Evolutionary conservation across 805 yeast species (phyloP).

Genomic region (Tetrapisispora arboricola): DNA sequence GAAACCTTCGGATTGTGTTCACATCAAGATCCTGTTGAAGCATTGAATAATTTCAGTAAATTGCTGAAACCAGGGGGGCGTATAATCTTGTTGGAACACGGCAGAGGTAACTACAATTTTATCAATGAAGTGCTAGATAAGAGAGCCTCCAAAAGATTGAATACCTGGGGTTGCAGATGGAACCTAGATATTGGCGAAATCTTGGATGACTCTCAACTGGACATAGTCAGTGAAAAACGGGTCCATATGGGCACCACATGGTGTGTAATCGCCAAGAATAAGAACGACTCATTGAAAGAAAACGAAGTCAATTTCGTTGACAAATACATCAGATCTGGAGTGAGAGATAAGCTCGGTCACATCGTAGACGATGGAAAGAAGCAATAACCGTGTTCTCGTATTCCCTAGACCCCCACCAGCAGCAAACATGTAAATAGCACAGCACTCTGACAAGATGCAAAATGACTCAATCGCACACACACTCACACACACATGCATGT

Average conservation of each 20-base stretch:
- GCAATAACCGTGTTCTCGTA: too few species aligned
- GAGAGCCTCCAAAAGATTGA: constrained; percentile 72
- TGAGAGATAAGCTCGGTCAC: constrained; percentile 20
- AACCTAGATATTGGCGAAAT: constrained; percentile 86
- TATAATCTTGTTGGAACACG: constrained; percentile 83
- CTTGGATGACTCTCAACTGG: constrained; percentile 73
- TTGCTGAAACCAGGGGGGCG: constrained; percentile 85
- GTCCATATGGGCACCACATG: constrained; percentile 90
- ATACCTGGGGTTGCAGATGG: constrained; percentile 97
- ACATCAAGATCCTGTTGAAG: constrained; percentile 83
- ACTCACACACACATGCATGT: too few species aligned
- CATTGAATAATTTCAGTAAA: constrained; percentile 60
- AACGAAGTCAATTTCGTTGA: constrained; percentile 42
- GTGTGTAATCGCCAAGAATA: constrained; percentile 66
- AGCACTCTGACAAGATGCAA: too few species aligned
- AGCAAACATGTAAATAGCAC: too few species aligned
- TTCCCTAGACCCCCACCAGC: too few species aligned
- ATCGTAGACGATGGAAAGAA: too few species aligned
- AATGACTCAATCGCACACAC: too few species aligned
- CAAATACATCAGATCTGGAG: constrained; percentile 36
- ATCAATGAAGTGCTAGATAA: constrained; percentile 74
- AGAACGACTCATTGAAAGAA: constrained; percentile 45
- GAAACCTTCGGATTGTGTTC: constrained; percentile 96
- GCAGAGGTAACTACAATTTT: constrained; percentile 70
- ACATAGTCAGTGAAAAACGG: constrained; percentile 67